A percentile compares a stretch with the other conserved stretches of the same genome.
Evolutionary conservation across 164 flowering plant species (phyloP).

Genomic region (Amborella trichopoda): DNA sequence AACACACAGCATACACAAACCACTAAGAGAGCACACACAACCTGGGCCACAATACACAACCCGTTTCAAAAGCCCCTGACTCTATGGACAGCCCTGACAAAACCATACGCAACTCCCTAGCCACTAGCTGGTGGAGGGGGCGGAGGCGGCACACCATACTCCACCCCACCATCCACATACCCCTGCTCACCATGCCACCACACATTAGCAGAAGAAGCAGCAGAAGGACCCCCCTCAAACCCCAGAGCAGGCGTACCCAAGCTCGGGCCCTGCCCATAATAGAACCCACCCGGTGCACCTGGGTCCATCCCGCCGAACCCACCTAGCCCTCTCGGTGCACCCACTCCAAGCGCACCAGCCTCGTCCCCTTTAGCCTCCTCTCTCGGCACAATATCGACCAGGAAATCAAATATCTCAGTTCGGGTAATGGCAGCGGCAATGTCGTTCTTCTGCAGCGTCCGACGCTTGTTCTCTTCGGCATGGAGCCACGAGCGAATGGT

Average conservation of each 20-base stretch:
- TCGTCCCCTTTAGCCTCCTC: constrained; percentile 67
- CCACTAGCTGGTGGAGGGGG: background rate
- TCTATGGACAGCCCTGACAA: too few relatives aligned
- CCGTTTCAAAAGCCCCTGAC: too few relatives aligned
- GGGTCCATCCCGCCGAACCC: too few relatives aligned
- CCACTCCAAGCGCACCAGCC: constrained; percentile 3
- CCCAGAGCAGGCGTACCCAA: too few relatives aligned
- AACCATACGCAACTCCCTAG: constrained; percentile 14
- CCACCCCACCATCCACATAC: too few relatives aligned
- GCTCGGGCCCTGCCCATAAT: too few relatives aligned
- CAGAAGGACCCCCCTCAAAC: constrained; percentile 6
- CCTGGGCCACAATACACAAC: too few relatives aligned
- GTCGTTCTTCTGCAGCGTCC: constrained; percentile 95
- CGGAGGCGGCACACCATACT: constrained; percentile 26
- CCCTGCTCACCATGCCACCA: too few relatives aligned
- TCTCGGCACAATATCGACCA: constrained; percentile 86
- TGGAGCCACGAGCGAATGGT: constrained; percentile 89
- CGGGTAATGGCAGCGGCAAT: constrained; percentile 84
- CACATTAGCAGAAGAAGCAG: too few relatives aligned
- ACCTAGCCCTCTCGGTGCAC: background rate
- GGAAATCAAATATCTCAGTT: constrained; percentile 79
- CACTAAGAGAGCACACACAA: too few relatives aligned
- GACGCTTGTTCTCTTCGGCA: constrained; percentile 94
- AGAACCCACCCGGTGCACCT: too few relatives aligned
- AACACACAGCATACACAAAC: too few relatives aligned